phyloP scores from a whole-genome alignment of 495 filamentous ascomycete genomes.

The Xylaria castorea region DNA sequence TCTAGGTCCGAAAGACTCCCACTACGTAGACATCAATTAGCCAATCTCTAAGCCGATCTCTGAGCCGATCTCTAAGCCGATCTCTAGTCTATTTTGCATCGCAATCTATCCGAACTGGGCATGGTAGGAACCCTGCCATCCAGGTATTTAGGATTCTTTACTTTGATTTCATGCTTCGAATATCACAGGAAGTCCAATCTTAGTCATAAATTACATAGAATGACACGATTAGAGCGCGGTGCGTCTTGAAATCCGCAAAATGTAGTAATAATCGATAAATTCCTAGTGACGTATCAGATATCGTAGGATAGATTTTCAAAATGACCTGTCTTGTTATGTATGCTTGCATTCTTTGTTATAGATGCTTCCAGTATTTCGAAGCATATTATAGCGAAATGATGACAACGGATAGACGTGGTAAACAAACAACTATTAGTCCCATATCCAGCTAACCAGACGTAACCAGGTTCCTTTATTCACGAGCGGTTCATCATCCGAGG shows the following conservation, averaged over 20 bases:
- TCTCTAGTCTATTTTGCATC: not conserved
- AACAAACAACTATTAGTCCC: constrained; percentile 39
- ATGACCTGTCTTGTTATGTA: not conserved
- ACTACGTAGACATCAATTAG: no score
- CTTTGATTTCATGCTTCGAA: not conserved
- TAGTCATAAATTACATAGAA: not conserved
- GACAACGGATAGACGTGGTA: not conserved
- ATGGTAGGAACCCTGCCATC: not conserved
- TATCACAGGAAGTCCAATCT: not conserved
- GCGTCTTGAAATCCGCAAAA: not conserved
- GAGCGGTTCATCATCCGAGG: constrained; percentile 44
- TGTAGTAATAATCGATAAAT: not conserved
- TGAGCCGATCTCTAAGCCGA: not conserved
- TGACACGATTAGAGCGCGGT: not conserved
- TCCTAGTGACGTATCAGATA: not conserved
- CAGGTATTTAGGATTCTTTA: not conserved
- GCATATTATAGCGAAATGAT: not conserved
- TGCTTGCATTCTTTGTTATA: not conserved
- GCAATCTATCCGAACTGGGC: not conserved
- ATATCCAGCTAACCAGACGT: constrained; percentile 49
- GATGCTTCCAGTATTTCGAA: not conserved
- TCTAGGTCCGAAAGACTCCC: not conserved
- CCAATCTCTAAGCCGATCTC: no score
- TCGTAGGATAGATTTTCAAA: not conserved
- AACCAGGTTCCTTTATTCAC: constrained; percentile 38